Base-by-base conservation (phyloP, 2,329 filamentous ascomycete species). In the Diaporthe citriasiana region DNA sequence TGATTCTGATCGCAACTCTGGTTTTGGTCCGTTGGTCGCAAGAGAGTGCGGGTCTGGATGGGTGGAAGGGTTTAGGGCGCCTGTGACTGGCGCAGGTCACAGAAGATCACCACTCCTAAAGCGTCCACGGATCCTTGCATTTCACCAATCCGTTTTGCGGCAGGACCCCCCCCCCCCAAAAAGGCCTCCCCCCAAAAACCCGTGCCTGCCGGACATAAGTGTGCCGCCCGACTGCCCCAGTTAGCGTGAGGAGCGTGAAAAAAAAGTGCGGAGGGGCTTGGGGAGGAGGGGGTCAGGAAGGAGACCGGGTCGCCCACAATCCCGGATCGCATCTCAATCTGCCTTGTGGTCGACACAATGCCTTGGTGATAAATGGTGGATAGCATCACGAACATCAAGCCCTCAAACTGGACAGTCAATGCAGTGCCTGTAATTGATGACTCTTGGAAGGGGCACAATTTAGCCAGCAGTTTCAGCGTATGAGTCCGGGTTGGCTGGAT, bases 81-180 rank as follows among this genome's bases (percentile, higher is more conserved):
- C 70, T 71, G 33, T 63, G 33, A 71, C 70, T 53, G 70, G 70
- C 70, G 70, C 56, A 63, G 30, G 56, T 63, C 35, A 40, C 63
- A 68, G 70, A 71, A 53, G 70, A 71, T 71, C 70, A 71, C 70
- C 56, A 71, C 45, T 63, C 70, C 70, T 60, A 51, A 53, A 68
- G 63, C 45, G 30, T 68, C 33, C 33, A 53, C n/a, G 47, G 63
- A 60, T 71, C 45, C 70, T 51, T 71, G 70, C 56, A 71, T 63
- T 71, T 50, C 45, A 10, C 63, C 27, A 15, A 45, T 68, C 63
- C 33, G 27, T 68, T 50, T 40, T 68, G 70, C 42, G 40, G 70
- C 56, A 71, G 47, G 63, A 40, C 47, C 70, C 56, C 68, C 47
- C 47, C n/a, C n/a, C n/a, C n/a, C n/a, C n/a, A n/a, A n/a, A 35